These are phyloP conservation scores for Stipa capillata DNA, from an alignment of 176 grass and related monocot genomes.

Conservation along the genomic window DNA sequence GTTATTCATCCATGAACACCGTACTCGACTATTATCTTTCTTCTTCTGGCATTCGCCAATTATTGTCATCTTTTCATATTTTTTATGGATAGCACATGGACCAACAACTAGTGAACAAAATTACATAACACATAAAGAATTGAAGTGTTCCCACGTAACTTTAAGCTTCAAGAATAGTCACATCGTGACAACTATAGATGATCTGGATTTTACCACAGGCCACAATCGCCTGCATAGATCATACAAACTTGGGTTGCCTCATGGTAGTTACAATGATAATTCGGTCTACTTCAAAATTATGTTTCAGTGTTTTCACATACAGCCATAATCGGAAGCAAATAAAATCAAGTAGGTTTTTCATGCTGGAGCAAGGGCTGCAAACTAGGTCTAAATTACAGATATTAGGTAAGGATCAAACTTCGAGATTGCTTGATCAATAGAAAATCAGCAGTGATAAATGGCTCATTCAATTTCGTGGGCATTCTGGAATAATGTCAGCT, in stretches of 20 bases:
- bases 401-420: not conserved
- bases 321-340: not conserved
- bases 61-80: not conserved
- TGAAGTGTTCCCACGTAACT: not conserved
- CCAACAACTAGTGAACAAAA: not conserved
- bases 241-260: not conserved
- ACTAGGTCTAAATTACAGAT: not conserved
- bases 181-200: not conserved
- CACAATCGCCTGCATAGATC: not conserved
- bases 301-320: not conserved
- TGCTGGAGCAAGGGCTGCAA: not conserved
- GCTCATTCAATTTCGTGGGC: not conserved
- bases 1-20: conserved; percentile 7
- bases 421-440: not conserved
- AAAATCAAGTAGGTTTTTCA: not conserved
- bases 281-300: not conserved
- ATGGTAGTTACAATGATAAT: not conserved
- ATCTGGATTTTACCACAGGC: not conserved
- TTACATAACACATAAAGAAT: not conserved
- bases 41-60: not conserved
- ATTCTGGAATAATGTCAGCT: not conserved
- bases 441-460: not conserved
- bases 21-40: not conserved
- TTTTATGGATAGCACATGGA: not conserved
- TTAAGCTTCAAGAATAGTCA: no score